Evolutionary conservation across 345 rosid species (phyloP), one percentile per base, ranked within the genome.

Genomic region (Linum lewisii): DNA sequence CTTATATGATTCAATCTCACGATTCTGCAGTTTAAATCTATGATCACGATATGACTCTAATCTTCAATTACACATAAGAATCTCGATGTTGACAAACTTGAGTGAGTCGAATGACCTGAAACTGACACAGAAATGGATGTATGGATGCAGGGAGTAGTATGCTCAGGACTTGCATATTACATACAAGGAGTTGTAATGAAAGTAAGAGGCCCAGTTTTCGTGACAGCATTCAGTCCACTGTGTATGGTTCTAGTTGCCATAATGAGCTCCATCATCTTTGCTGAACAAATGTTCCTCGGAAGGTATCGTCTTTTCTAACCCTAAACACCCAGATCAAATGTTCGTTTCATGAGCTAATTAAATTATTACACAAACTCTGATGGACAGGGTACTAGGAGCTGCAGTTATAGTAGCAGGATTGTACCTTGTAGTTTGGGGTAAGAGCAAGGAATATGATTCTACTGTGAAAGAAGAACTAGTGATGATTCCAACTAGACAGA

Each of bases 181-280:
- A 63, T 85, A 20, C 88, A 85, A 74, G 99, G 92, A 34, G 32
- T 82, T 26, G 75, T 87, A 51, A 89, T 85, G 95, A 78, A 78
- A 63, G 86, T 81, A 5, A 81, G 85, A 72, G 97, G 97, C 16
- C 97, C 99, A 0, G 99, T 93, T 24, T 93, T 89, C 59, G 91
- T 93, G 8, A 76, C 92, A n/a, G 97, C 99, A 53, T 89, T 89
- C 13, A 81, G 65, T 70, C 97, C 97, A 7, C 67, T 93, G 0
- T 60, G 87, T 71, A 87, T 85, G 97, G 79, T 89, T 38, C 78
- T 93, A 21, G 97, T 93, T 18, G 97, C 95, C 0, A 60, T 84
- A 54, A 61, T 84, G 81, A 81, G 97, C n/a, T 71, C 94, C 53
- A 45, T 93, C 74, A 83, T 89, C 52, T 79, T 89, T 8, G 82